Conservation (phyloP, 2,329 filamentous ascomycete species). For the Trichoderma aggressivum region DNA sequence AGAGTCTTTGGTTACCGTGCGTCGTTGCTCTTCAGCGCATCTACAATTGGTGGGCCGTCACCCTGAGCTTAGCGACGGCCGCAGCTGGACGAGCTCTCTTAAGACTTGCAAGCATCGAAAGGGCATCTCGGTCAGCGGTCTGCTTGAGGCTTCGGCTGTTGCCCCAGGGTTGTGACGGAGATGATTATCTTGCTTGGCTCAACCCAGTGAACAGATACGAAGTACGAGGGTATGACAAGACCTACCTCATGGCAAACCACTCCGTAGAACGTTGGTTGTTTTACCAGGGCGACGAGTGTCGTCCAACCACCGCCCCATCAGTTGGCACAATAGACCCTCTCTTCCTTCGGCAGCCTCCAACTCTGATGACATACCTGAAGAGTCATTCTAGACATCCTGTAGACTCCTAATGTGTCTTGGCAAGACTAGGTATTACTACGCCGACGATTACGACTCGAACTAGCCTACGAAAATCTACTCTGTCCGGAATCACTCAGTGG, state of each 20-base stretch:
- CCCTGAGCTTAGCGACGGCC: constrained; percentile 22
- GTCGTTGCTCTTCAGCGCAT: background rate
- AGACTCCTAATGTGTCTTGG: background rate
- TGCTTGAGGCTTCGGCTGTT: background rate
- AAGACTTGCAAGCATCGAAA: background rate
- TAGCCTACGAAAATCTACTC: background rate
- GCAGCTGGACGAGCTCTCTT: constrained; percentile 17
- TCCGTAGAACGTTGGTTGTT: background rate
- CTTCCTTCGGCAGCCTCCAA: background rate
- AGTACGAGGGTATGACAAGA: background rate
- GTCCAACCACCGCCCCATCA: background rate
- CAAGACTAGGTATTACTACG: background rate
- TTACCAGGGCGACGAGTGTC: background rate
- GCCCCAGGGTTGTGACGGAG: background rate
- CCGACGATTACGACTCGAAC: background rate
- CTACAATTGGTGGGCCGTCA: constrained; percentile 3
- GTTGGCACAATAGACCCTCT: background rate
- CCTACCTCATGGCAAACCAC: background rate
- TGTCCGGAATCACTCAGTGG: background rate
- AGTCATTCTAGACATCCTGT: background rate
- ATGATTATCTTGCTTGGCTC: background rate
- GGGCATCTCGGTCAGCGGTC: constrained; percentile 16
- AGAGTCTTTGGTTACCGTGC: background rate
- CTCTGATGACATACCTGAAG: background rate
- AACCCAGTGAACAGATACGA: background rate